Conservation (phyloP, 768 basidiomycete species). For the Lentinula boryana region DNA sequence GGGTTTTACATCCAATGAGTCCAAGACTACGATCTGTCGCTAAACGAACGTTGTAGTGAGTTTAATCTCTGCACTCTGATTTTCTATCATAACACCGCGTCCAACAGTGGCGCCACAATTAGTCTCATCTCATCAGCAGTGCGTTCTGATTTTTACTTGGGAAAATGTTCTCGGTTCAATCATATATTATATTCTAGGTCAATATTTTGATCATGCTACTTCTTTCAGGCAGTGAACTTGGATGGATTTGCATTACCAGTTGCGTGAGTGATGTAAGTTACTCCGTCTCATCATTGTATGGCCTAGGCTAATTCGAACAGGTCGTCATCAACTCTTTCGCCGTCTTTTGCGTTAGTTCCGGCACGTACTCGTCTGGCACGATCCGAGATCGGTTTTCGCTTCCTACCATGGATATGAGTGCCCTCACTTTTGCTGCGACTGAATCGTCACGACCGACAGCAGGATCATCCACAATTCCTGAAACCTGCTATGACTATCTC, state of each 20-base stretch:
- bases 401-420: conserved; percentile 6
- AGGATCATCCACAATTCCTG: background rate
- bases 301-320: background rate
- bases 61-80: background rate
- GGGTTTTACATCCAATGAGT: conserved; percentile 1
- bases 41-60: conserved; percentile 5
- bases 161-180: background rate
- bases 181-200: background rate
- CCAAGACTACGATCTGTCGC: conserved; percentile 3
- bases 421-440: background rate
- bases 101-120: background rate
- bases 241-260: conserved; percentile 3
- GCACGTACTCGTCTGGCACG: background rate
- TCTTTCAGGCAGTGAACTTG: conserved; percentile 1
- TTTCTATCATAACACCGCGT: background rate
- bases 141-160: background rate
- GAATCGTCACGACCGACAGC: background rate
- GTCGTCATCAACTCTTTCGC: background rate
- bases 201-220: background rate
- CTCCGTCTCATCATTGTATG: background rate
- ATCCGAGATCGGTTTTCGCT: conserved; percentile 2
- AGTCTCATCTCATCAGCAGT: conserved; percentile 6
- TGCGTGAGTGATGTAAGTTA: background rate
- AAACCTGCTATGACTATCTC: conserved; percentile 2
- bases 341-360: conserved; percentile 1